Percentiles rank a stretch among this genome's conserved stretches.
phyloP scores from a whole-genome alignment of 2,329 filamentous ascomycete genomes.

The Juglanconis juglandina region DNA sequence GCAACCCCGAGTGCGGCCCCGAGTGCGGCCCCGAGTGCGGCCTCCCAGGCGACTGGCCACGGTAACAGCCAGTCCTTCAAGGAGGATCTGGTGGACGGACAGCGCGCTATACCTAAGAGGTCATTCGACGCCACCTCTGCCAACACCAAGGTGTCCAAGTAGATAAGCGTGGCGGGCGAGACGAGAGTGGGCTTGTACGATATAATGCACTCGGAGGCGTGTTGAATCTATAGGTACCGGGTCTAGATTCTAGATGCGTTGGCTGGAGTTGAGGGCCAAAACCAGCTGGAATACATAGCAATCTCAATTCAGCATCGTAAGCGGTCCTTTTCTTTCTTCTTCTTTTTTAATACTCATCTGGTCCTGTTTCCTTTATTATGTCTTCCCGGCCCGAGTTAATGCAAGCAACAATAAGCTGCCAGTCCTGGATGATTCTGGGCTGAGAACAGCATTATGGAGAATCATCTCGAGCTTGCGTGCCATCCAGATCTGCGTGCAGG shows the following conservation, averaged over 20 bases:
- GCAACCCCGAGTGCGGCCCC: no score
- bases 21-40: neutral
- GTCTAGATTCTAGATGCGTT: neutral
- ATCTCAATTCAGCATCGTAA: neutral
- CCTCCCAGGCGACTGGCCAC: neutral
- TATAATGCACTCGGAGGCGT: constrained; percentile 21
- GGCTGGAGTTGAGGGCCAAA: neutral
- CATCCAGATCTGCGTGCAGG: neutral
- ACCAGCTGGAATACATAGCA: neutral
- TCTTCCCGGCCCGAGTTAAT: neutral
- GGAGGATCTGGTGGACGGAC: constrained; percentile 9
- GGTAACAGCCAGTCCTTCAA: neutral
- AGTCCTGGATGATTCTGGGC: no score
- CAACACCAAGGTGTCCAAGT: constrained; percentile 23
- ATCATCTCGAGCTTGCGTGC: neutral
- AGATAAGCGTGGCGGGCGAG: neutral
- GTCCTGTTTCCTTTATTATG: neutral
- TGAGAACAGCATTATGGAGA: neutral
- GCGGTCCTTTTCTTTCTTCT: neutral
- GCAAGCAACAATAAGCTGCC: neutral
- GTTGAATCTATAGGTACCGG: neutral
- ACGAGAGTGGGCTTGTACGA: constrained; percentile 21
- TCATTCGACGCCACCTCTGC: constrained; percentile 31
- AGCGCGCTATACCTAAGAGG: constrained; percentile 22
- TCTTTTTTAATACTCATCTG: neutral